These are phyloP conservation scores for Boletus tylopilopsis DNA, from an alignment of 768 basidiomycete genomes.

Conservation along the genomic window DNA sequence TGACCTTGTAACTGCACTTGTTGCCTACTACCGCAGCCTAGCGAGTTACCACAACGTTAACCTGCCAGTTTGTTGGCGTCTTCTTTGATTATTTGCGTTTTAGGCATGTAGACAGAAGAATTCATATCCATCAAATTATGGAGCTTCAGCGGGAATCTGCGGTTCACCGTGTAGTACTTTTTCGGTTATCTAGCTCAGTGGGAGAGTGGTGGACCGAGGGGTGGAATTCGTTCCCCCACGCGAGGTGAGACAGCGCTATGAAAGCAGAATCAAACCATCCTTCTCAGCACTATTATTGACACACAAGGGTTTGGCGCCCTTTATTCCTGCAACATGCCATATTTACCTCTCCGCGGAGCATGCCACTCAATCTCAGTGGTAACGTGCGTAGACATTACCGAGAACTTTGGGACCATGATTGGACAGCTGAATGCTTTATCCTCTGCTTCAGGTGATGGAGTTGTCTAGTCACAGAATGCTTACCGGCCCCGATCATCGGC, in stretches of 20 bases:
- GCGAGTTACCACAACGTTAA: too few species aligned
- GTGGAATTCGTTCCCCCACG: neutral
- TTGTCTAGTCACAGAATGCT: neutral
- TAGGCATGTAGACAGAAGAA: neutral
- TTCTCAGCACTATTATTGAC: conserved; percentile 9
- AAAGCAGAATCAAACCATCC: neutral
- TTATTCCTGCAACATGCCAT: neutral
- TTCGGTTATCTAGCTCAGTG: neutral
- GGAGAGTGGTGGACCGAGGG: neutral
- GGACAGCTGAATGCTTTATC: neutral
- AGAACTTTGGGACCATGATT: neutral
- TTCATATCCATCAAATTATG: neutral
- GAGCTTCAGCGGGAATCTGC: neutral
- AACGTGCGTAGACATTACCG: neutral
- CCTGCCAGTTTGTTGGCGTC: neutral
- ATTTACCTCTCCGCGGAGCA: conserved; percentile 1
- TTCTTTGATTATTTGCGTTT: too few species aligned
- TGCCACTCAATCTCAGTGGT: neutral
- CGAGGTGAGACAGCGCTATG: neutral
- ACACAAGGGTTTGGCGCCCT: neutral
- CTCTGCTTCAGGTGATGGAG: neutral
- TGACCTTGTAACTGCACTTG: too few species aligned
- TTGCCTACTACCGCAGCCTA: too few species aligned
- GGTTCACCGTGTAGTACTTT: neutral
- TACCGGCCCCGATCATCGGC: conserved; percentile 14